Base-by-base conservation (phyloP, 2,329 filamentous ascomycete species). In the Aspergillus floridensis region DNA sequence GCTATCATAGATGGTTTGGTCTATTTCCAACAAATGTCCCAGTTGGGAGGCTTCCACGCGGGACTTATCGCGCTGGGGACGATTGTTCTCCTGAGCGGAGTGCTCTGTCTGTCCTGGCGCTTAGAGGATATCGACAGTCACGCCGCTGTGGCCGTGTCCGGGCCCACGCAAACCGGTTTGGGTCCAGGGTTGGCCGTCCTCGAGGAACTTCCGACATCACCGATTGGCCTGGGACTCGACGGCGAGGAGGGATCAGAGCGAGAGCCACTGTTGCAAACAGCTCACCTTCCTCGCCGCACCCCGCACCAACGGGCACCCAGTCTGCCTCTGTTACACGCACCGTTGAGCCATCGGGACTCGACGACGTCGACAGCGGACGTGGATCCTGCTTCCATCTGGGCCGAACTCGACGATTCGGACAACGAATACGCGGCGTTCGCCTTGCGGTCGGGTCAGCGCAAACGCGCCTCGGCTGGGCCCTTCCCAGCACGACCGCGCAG, bases 1-100 rank as follows among this genome's bases (percentile, higher is more conserved):
- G 95, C 95, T 65, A 99, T 99, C 67, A 81, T 98, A 66, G 95
- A 99, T 76, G 95, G 95, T 32, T 83, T 99, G 66, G 96, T 99
- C 69, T 99, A 98, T 77, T 99, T 98, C 79, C 85, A 89, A 68
- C 95, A 99, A 76, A 90, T 89, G 56, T 88, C 92, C 64, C 84
- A 90, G 58, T 86, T 99, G 63, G 87, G 88, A 16, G 82, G 86
- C 0, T 77, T 95, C 2, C 88, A 91, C 70, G 93, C 90, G 16
- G 72, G 74, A 11, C 71, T 82, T 59, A 96, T 98, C 63, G 86
- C 92, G 0, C 76, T 99, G 2, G 95, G 95, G 11, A 98, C 93
- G 0, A 82, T 87, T 32, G 90, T 99, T 56, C 82, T 99, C 19
- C 84, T 99, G 0, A 86, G 87, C 0, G 95, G 95, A 48, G 95